These are phyloP conservation scores for Typha latifolia DNA, from an alignment of 176 grass and related monocot species.

Conservation along the genomic window DNA sequence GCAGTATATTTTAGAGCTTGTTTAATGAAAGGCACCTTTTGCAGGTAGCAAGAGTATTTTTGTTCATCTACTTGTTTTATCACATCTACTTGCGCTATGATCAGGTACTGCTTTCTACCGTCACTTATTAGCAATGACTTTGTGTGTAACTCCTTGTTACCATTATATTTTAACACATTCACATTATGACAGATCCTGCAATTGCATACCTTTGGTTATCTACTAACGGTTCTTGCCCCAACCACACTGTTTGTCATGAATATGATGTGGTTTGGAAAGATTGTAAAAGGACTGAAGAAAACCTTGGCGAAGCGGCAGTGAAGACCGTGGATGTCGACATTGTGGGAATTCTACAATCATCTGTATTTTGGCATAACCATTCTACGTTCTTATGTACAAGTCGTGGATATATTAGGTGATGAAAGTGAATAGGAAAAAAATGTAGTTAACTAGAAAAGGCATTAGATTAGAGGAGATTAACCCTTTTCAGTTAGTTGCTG, in stretches of 20 bases:
- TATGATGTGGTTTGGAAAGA: constrained; percentile 81
- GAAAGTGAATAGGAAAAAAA: background rate
- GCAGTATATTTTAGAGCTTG: constrained; percentile 16
- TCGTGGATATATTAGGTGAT: constrained; percentile 28
- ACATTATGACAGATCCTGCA: constrained; percentile 42
- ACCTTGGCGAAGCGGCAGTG: constrained; percentile 55
- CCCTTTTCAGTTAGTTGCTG: background rate
- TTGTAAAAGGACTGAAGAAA: constrained; percentile 80
- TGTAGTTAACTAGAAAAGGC: background rate
- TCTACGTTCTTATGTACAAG: constrained; percentile 30
- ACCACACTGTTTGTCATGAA: constrained; percentile 78
- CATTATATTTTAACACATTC: constrained; percentile 12
- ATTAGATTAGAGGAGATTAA: background rate
- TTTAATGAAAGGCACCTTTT: constrained; percentile 17
- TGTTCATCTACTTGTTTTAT: constrained; percentile 89
- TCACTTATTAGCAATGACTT: background rate
- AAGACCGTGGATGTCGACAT: constrained; percentile 15
- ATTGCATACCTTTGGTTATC: constrained; percentile 76
- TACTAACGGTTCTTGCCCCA: constrained; percentile 42
- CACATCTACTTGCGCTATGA: constrained; percentile 74
- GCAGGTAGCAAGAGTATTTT: constrained; percentile 87
- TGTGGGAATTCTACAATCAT: background rate
- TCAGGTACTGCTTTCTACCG: constrained; percentile 45
- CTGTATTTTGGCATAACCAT: background rate
- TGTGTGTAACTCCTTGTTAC: background rate